Percentiles rank a stretch among this genome's conserved stretches.
phyloP scores from a whole-genome alignment of 306 rosid species.

The Pterocarpus santalinus region DNA sequence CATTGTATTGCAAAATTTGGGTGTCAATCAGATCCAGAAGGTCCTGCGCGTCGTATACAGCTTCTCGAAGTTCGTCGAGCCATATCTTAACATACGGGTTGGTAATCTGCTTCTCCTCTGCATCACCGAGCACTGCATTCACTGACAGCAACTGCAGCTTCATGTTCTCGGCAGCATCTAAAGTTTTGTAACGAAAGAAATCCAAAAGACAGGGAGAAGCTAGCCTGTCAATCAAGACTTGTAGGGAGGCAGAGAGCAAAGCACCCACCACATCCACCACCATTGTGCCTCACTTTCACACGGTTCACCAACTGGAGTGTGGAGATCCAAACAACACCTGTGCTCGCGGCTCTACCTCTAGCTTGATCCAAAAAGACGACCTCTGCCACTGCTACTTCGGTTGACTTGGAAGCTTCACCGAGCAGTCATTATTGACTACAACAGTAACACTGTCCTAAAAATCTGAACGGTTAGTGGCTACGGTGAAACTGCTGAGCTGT shows the following conservation, averaged over 20 bases:
- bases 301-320: neutral
- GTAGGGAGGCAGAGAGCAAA: slow-evolving; percentile 3
- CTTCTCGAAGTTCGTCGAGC: neutral
- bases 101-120: neutral
- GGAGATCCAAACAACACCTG: too few relatives aligned
- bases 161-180: neutral
- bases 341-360: too few relatives aligned
- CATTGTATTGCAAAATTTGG: neutral
- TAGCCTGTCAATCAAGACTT: neutral
- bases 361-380: too few relatives aligned
- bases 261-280: neutral
- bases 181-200: neutral
- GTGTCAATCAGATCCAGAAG: neutral
- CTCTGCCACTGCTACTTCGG: too few relatives aligned
- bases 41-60: neutral
- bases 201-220: neutral
- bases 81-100: neutral
- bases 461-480: too few relatives aligned
- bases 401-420: too few relatives aligned
- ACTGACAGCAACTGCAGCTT: neutral
- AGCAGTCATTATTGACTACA: too few relatives aligned
- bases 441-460: too few relatives aligned
- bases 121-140: neutral
- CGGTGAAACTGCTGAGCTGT: too few relatives aligned
- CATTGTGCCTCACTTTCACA: neutral